Evolutionary conservation across 345 rosid genomes (phyloP), one percentile per base, ranked within the genome.

Genomic region (Excoecaria agallocha): DNA sequence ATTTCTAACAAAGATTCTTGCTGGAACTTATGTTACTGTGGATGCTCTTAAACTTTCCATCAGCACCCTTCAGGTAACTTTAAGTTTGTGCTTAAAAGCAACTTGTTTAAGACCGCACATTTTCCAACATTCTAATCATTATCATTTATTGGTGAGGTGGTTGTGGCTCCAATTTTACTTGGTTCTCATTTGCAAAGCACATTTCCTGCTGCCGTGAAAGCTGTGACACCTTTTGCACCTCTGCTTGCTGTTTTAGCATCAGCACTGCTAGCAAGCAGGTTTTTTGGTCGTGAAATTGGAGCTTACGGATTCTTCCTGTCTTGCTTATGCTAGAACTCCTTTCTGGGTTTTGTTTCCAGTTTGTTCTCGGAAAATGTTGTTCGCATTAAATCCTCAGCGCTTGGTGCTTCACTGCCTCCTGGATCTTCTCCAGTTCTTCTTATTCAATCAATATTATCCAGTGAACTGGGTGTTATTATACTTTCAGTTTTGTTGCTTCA

Each of bases 201-300:
- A 76, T 86, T 90, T 81, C 88, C 92, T n/a, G 76, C 72, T 5
- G 78, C 71, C 3, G 90, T 86, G 80, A 85, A 82, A 79, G 74
- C 38, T 39, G 77, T 87, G 72, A 83, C 70, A 30, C 92, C 92
- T 71, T 85, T 86, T 41, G 80, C 94, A 3, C 92, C 92, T 0
- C 79, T 90, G 16, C 83, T 82, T 78, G 88, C 90, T 19, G 92
- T 88, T 70, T 79, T 90, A 84, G 17, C 76, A 50, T 79, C 89
- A 63, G 85, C 90, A 7, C 73, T 90, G 49, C 88, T 90, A 69
- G 90, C 94, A 24, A 83, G 90, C 89, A 90, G 89, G 94, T 90
- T 69, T 43, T 62, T 63, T 8, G 12, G 61, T 20, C 20, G 69
- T 77, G 65, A 46, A 37, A 46, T 60, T 30, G 19, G 22, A 22